Evolutionary conservation across 257 asterid species (phyloP), one percentile per base, ranked within the genome.

Genomic region (Solanum etuberosum): DNA sequence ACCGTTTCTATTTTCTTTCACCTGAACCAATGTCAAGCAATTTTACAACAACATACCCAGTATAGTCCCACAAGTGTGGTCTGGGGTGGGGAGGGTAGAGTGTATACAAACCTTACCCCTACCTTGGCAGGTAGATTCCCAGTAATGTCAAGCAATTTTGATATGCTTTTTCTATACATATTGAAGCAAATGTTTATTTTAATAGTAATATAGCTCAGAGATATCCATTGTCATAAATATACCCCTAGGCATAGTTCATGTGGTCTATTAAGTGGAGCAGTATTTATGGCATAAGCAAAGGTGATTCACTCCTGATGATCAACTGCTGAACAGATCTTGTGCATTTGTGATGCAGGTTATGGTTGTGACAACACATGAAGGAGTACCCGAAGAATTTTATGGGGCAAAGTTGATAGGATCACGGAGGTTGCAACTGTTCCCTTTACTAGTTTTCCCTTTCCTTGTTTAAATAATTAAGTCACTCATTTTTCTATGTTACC

Each of bases 351-450:
- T 89, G 89, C 89, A 97, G 99, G 99, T 97, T 84, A 91, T 97
- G 99, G 99, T 96, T 68, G 98, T 97, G 89, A 97, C 99, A 38
- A 97, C 99, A 6, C 99, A 96, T 82, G 99, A 97, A 93, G 99
- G 99, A 87, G 97, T 94, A 67, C 99, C 99, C 4, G 87, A 94
- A 82, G 99, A 97, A 89, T 96, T 97, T 93, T 92, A 97, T 63
- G 99, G 99, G 91, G 99, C 99, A 88, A 94, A 93, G 82, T 85
- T 97, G 91, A 93, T 97, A 32, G 99, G 99, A 91, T 97, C 99
- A 27, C 89, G 92, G 88, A 97, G 99, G 99, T 97, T 83, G 68
- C 85, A 54, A 51, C 83, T 83, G 37, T 20, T 54, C 48, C 18
- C 34, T 40, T 85, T 14, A 5, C 37, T 42, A 40, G 10, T 71